Base-by-base conservation (phyloP, 2,329 filamentous ascomycete genomes). In the Calonectria multiphialidica region DNA sequence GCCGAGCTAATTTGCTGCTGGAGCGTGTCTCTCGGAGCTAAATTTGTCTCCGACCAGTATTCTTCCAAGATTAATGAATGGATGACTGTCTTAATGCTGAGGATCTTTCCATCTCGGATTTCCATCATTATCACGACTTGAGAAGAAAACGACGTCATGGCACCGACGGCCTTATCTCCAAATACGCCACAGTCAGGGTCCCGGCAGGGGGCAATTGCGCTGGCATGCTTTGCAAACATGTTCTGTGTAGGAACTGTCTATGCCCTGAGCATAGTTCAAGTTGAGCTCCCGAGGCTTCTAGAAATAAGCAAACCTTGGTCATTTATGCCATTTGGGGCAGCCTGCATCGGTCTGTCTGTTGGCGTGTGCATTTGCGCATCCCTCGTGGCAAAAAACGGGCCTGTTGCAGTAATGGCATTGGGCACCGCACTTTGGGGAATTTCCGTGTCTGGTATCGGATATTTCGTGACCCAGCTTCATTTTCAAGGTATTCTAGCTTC, bases 181-280 rank as follows among this genome's bases (percentile, higher is more conserved):
- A 15, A 44, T 15, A n/a, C 23, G 10, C 35, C 21, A 18, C 33
- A 7, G 3, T 3, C 30, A 5, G 25, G 23, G 23, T 62, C 68
- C 5, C 18, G 23, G 30, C 35, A 47, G 9, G 66, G 44, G 33
- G 42, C 33, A 8, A 45, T 71, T 16, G 68, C 62, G 4, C 21
- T 71, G 12, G 63, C 57, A 16, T 68, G 64, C 37, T 68, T 68
- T 28, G 55, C 30, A 12, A 68, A 71, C 69, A 71, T 71, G 69
- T 64, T 71, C 33, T 63, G 57, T 49, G 47, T 71, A 13, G 69
- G 69, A 3, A 59, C 69, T 3, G 37, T 71, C 18, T 71, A 71
- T 42, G 69, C 64, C 10, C 37, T 71, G 8, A 68, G 69, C 16
- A 30, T 21, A n/a, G n/a, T 71, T 6, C 64, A 71, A 33, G 28